Evolutionary conservation across 192 early-diverging fungal genomes (phyloP).

Genomic region (Pilobolus umbonatus): DNA sequence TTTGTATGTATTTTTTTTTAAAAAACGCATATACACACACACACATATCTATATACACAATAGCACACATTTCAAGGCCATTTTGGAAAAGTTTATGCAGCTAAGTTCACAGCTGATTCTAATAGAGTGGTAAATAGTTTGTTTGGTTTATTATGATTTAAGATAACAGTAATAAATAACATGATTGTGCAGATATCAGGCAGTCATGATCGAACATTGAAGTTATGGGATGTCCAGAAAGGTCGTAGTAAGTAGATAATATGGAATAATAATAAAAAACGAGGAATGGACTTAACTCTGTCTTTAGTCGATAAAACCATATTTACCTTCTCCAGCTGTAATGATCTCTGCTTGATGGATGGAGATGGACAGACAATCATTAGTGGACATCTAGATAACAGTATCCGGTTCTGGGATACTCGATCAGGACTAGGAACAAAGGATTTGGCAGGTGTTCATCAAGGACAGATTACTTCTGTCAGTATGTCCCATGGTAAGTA

Average conservation of each 20-base stretch:
- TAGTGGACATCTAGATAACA: slow-evolving; percentile 94
- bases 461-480: slow-evolving; percentile 85
- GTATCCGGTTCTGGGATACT: slow-evolving; percentile 88
- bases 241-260: slow-evolving; percentile 68
- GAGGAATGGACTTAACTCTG: neutral
- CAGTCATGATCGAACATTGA: slow-evolving; percentile 94
- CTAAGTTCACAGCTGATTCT: slow-evolving; percentile 76
- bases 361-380: slow-evolving; percentile 74
- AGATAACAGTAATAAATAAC: neutral
- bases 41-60: too few relatives aligned
- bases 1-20: slow-evolving; percentile 2
- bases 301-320: slow-evolving; percentile 75
- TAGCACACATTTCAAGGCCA: slow-evolving; percentile 94
- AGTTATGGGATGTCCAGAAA: slow-evolving; percentile 90
- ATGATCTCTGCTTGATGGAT: slow-evolving; percentile 81
- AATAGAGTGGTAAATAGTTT: slow-evolving; percentile 60
- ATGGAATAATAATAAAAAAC: neutral
- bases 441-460: slow-evolving; percentile 84
- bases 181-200: slow-evolving; percentile 62
- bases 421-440: slow-evolving; percentile 71
- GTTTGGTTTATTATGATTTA: neutral
- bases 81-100: slow-evolving; percentile 87
- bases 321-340: slow-evolving; percentile 92
- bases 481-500: slow-evolving; percentile 64
- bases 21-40: too few relatives aligned